Conservation (phyloP, 1,139 yeast genomes). For the Insectozyma bohioensis region DNA sequence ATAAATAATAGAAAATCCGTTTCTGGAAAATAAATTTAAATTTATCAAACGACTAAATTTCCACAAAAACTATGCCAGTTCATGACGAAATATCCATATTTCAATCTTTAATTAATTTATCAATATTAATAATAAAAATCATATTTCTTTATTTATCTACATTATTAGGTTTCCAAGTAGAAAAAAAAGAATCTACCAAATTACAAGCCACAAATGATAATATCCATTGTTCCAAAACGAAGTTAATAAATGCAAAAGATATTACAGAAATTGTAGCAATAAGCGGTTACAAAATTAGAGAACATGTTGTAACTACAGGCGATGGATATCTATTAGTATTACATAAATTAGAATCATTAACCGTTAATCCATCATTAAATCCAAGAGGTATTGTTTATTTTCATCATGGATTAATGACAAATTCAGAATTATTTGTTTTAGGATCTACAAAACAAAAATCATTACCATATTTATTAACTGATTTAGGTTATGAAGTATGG, state of each 20-base stretch:
- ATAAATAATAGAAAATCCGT: no score
- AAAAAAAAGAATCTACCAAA: not conserved
- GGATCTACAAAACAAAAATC: conserved; percentile 35
- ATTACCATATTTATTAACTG: conserved; percentile 30
- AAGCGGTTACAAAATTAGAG: conserved; percentile 66
- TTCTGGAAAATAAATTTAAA: no score
- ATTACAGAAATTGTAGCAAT: conserved; percentile 64
- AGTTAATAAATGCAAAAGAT: conserved; percentile 37
- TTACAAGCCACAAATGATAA: not conserved
- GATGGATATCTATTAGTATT: conserved; percentile 43
- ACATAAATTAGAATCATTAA: conserved; percentile 32
- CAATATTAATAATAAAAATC: conserved; percentile 9
- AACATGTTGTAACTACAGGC: conserved; percentile 61
- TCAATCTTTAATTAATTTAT: conserved; percentile 11
- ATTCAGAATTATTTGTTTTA: conserved; percentile 44
- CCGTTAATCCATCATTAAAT: no score
- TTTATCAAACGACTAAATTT: no score
- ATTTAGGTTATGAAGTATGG: conserved; percentile 38
- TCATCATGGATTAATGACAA: conserved; percentile 49
- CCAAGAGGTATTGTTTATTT: conserved; percentile 33
- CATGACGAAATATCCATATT: conserved; percentile 12
- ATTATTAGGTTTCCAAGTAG: conserved; percentile 8
- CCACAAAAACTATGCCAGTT: conserved; percentile 12
- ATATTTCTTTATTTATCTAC: conserved; percentile 6
- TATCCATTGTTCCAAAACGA: conserved; percentile 6